These are phyloP conservation scores for Cladosporium sp. DNA, from an alignment of 2,329 filamentous ascomycete genomes.

Conservation along the genomic window DNA sequence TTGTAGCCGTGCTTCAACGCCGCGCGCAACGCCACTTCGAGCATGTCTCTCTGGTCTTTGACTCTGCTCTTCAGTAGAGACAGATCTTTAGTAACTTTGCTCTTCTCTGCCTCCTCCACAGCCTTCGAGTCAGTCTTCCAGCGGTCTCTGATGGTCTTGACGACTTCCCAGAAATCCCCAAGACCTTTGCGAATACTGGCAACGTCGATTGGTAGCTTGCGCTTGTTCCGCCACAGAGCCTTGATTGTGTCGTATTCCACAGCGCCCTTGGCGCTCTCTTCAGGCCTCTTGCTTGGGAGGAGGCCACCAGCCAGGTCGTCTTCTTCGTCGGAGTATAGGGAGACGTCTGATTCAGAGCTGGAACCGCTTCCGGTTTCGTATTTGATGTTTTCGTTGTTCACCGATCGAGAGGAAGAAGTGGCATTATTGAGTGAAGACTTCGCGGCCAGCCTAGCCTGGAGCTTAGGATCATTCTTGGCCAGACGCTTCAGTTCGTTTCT, in stretches of 20 bases:
- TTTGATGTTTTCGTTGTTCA: constrained; percentile 18
- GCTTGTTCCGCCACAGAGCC: constrained; percentile 56
- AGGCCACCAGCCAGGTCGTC: constrained; percentile 46
- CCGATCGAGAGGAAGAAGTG: background rate
- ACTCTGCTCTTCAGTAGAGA: constrained; percentile 53
- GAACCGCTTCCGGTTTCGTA: constrained; percentile 40
- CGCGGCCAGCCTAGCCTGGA: constrained; percentile 30
- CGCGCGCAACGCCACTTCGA: constrained; percentile 48
- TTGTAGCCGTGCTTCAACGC: constrained; percentile 44
- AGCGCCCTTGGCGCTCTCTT: constrained; percentile 43
- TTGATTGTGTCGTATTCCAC: constrained; percentile 57
- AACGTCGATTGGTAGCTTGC: constrained; percentile 42
- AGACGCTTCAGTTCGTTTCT: constrained; percentile 42
- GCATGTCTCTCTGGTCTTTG: constrained; percentile 52
- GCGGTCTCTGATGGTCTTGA: constrained; percentile 55
- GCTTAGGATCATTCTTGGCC: constrained; percentile 38
- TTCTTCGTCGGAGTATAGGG: constrained; percentile 46
- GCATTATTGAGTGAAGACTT: background rate
- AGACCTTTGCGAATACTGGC: constrained; percentile 53
- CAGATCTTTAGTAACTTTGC: constrained; percentile 51
- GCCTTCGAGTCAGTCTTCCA: constrained; percentile 56
- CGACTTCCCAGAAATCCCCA: constrained; percentile 54
- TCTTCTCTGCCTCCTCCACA: constrained; percentile 54
- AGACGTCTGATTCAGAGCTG: constrained; percentile 44
- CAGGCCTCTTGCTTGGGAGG: constrained; percentile 48